Base-by-base conservation (phyloP, 2,329 filamentous ascomycete species). In the Fusarium chuoi region DNA sequence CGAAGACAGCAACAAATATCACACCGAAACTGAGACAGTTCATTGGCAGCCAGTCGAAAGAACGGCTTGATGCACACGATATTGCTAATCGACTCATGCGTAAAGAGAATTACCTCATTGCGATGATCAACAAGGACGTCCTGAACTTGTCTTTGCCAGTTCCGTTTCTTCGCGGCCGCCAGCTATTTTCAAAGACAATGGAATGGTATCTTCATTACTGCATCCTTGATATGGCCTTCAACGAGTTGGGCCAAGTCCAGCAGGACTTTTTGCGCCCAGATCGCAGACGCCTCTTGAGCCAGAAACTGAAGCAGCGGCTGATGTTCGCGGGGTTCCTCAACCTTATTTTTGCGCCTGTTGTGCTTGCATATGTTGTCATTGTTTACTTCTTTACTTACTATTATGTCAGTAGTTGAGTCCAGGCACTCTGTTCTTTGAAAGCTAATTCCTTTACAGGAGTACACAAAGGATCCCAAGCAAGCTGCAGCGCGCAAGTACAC, bases 61-160 rank as follows among this genome's bases (percentile, higher is more conserved):
- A 98, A 83, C 89, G 96, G 71, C 91, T 99, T 76, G 96, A 98
- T 82, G 96, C 96, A 17, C 94, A 98, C 78, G 96, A 98, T 79
- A 98, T 99, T 81, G 96, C 96, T 12, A 99, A 98, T 79, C 91
- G 96, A 38, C 84, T 99, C 51, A 98, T 99, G 96, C 92, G 96
- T 67, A 93, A 94, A 79, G 96, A 98, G 72, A 99, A 99, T 79
- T 99, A 98, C 78, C 89, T 98, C 71, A 98, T 99, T 78, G 96
- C 96, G 9, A 87, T 99, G 78, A 94, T 98, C 84, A 99, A 99
- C 86, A 98, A 99, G 82, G 96, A 98, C 70, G 90, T 98, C 42
- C 83, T 99, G 46, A 92, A 99, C 79, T 86, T 98, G 51, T 95
- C 93, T 0, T 88, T 98, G 6, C 94, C 94, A 5, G 83, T 99